Evolutionary conservation across 371 early-diverging fungal species (phyloP).

Genomic region (Apophysomyces trapeziformis): DNA sequence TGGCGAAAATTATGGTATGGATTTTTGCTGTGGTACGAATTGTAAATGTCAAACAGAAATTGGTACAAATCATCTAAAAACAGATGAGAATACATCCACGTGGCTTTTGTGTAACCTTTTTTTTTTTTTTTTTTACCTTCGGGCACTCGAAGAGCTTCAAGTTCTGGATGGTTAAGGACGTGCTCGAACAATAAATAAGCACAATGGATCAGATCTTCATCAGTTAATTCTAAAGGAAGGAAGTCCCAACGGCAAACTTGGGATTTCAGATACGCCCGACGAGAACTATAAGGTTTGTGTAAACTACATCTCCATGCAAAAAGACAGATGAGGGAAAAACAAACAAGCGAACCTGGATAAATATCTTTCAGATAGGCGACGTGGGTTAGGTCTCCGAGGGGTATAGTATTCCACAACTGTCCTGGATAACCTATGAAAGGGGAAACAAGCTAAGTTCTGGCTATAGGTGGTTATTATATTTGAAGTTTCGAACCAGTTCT

Average conservation of each 20-base stretch:
- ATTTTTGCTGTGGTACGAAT: conserved; percentile 76
- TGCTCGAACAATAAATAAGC: conserved; percentile 67
- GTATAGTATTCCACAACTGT: conserved; percentile 42
- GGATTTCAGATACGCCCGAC: conserved; percentile 43
- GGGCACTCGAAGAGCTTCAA: conserved; percentile 58
- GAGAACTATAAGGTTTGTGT: conserved; percentile 26
- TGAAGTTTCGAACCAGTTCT: conserved; percentile 30
- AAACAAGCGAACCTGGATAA: conserved; percentile 20
- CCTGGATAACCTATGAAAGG: conserved; percentile 30
- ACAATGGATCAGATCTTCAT: conserved; percentile 66
- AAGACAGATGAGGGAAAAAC: background rate
- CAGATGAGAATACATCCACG: conserved; percentile 18
- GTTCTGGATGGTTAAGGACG: conserved; percentile 60
- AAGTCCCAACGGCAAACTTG: conserved; percentile 68
- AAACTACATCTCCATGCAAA: conserved; percentile 10
- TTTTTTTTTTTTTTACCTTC: conserved; percentile 50
- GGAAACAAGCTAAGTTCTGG: background rate
- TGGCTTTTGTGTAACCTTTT: conserved; percentile 8
- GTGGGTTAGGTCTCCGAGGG: conserved; percentile 21
- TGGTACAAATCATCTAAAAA: conserved; percentile 59
- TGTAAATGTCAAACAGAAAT: conserved; percentile 67
- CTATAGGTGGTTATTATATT: no score
- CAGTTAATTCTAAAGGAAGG: conserved; percentile 61
- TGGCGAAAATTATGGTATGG: conserved; percentile 90
- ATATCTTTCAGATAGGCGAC: conserved; percentile 11